phyloP scores from a whole-genome alignment of 2,329 filamentous ascomycete species.

The Cryphonectria japonica region DNA sequence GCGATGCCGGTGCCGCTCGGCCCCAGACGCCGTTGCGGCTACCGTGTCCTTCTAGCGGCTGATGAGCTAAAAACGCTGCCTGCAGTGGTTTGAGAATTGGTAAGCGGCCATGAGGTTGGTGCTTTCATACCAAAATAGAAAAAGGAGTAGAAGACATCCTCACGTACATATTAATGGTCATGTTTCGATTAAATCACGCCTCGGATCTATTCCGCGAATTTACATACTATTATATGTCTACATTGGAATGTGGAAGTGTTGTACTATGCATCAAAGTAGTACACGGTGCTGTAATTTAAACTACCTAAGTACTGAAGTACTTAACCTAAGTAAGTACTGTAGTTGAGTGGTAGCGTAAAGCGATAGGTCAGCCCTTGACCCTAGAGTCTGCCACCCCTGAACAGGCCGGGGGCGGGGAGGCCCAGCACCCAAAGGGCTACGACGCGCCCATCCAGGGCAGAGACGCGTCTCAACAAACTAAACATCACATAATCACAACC shows the following conservation, averaged over 20 bases:
- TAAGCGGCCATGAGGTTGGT: neutral
- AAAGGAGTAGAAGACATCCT: neutral
- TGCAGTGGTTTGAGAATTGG: neutral
- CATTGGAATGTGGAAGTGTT: neutral
- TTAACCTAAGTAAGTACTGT: no score
- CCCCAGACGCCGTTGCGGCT: conserved; percentile 26
- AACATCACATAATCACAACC: neutral
- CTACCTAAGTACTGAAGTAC: no score
- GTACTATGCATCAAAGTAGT: neutral
- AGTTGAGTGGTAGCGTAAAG: neutral
- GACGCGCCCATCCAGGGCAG: conserved; percentile 18
- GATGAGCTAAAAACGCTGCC: conserved; percentile 1
- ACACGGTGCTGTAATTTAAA: neutral
- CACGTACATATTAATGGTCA: neutral
- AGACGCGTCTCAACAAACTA: conserved; percentile 15
- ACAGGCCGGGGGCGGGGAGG: neutral
- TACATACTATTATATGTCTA: neutral
- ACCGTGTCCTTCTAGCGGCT: conserved; percentile 26
- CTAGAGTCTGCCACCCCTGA: neutral
- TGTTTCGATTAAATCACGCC: no score
- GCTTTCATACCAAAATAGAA: neutral
- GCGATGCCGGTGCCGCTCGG: conserved; percentile 4
- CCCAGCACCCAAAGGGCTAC: neutral
- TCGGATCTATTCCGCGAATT: no score
- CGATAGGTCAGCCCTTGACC: neutral